Percentiles rank a stretch among this genome's conserved stretches.
phyloP scores from a whole-genome alignment of 23 red algal genomes.

The Chondrus crispus region DNA sequence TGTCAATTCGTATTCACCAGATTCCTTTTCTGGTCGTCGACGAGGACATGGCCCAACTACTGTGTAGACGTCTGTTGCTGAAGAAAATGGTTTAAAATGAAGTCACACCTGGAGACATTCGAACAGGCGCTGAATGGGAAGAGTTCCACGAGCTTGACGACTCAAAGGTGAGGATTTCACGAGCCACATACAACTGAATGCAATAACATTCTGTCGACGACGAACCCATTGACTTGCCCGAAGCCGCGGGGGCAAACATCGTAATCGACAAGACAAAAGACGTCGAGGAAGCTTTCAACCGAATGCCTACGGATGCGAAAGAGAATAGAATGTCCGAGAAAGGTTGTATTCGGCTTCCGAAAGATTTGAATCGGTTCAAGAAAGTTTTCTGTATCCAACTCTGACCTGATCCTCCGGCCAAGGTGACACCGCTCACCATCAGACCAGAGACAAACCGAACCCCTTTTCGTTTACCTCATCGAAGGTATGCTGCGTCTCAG shows the following conservation, averaged over 20 bases:
- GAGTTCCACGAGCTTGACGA: background rate
- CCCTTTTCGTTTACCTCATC: background rate
- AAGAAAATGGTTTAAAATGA: background rate
- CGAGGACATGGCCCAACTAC: background rate
- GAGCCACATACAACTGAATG: background rate
- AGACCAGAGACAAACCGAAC: background rate
- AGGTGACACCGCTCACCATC: background rate
- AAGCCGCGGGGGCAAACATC: background rate
- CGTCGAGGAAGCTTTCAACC: background rate
- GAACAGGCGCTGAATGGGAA: background rate
- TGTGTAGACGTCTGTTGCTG: background rate
- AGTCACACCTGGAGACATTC: background rate
- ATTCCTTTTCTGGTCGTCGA: background rate
- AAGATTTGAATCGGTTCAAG: background rate
- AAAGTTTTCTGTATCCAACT: conserved; percentile 4
- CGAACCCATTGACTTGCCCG: background rate
- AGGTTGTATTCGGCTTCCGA: background rate
- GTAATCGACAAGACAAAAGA: background rate
- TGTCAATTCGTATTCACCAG: background rate
- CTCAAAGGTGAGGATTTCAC: background rate
- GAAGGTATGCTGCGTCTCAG: background rate
- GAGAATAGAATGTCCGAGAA: background rate
- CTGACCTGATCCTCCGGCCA: background rate
- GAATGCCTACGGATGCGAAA: background rate
- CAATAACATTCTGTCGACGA: background rate